Conservation (phyloP, 139 green algal genomes). For the Chlorella sp. region DNA sequence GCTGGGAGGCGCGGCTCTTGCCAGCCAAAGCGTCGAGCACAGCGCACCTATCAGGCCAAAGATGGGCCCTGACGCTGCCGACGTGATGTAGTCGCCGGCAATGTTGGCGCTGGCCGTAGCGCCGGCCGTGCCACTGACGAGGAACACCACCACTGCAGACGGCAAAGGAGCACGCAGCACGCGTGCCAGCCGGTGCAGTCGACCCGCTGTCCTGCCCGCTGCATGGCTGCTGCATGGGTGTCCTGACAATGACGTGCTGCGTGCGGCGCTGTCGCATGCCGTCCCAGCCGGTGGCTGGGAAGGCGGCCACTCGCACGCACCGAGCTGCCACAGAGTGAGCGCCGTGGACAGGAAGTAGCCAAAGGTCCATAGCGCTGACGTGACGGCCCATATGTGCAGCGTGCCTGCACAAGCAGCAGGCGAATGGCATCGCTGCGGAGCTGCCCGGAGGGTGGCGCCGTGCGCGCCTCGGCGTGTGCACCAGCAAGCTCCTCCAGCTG, state of each 20-base stretch:
- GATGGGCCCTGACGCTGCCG: not conserved
- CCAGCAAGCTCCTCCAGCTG: no score
- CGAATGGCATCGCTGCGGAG: not conserved
- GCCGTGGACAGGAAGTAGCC: not conserved
- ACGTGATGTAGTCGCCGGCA: not conserved
- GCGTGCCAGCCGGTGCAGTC: not conserved
- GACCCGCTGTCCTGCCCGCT: not conserved
- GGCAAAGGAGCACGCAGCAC: not conserved
- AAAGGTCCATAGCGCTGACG: not conserved
- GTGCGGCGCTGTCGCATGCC: not conserved
- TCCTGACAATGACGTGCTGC: not conserved
- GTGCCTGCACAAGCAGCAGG: not conserved
- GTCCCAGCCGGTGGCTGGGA: no score
- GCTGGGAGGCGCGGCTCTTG: not conserved
- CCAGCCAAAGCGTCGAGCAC: not conserved
- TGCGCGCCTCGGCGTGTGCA: no score
- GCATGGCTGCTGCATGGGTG: not conserved
- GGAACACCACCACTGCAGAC: not conserved
- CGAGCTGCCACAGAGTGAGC: slow-evolving; percentile 2
- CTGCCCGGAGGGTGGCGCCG: not conserved
- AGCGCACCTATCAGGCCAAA: not conserved
- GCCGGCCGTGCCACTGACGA: not conserved
- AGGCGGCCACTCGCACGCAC: no score
- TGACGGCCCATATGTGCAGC: not conserved
- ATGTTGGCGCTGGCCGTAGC: not conserved